phyloP scores from a whole-genome alignment of 2,329 filamentous ascomycete genomes.

The Clonostachys solani region DNA sequence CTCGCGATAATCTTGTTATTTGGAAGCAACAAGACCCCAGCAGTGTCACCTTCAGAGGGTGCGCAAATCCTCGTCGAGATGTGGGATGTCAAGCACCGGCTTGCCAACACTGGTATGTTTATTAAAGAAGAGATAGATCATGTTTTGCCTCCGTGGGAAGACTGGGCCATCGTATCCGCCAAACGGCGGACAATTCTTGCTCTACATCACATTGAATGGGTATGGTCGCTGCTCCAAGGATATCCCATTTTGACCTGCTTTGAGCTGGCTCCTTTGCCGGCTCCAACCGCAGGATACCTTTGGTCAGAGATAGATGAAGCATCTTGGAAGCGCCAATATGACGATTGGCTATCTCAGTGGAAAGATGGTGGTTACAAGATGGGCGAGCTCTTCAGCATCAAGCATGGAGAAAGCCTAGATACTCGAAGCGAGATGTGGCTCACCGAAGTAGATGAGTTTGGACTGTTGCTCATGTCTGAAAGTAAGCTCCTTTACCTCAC shows the following conservation, averaged over 20 bases:
- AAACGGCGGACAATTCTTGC: constrained; percentile 9
- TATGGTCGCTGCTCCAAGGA: constrained; percentile 8
- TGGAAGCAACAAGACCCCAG: not conserved
- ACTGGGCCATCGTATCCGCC: constrained; percentile 8
- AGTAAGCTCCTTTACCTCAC: constrained; percentile 1
- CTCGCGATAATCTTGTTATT: constrained; percentile 2
- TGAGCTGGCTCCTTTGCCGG: constrained; percentile 8
- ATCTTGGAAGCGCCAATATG: constrained; percentile 3
- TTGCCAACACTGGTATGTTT: constrained; percentile 7
- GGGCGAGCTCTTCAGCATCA: constrained; percentile 7
- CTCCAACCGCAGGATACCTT: constrained; percentile 5
- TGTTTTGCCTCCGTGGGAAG: constrained; percentile 4
- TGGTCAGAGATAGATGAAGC: constrained; percentile 5
- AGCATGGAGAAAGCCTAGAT: constrained; percentile 1
- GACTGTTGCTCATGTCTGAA: constrained; percentile 9
- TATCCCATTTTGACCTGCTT: constrained; percentile 11
- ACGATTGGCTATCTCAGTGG: constrained; percentile 6
- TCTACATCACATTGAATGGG: constrained; percentile 10
- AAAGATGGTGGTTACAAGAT: constrained; percentile 7
- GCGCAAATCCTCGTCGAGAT: constrained; percentile 5
- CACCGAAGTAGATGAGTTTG: constrained; percentile 9
- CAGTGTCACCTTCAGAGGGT: not conserved
- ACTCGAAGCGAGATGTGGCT: constrained; percentile 8
- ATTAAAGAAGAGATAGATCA: constrained; percentile 3
- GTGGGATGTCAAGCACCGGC: constrained; percentile 8